A percentile compares a stretch with the other conserved stretches of the same genome.
These are phyloP conservation scores for Stropharia rugosoannulata DNA, from an alignment of 768 basidiomycete genomes.

Conservation along the genomic window DNA sequence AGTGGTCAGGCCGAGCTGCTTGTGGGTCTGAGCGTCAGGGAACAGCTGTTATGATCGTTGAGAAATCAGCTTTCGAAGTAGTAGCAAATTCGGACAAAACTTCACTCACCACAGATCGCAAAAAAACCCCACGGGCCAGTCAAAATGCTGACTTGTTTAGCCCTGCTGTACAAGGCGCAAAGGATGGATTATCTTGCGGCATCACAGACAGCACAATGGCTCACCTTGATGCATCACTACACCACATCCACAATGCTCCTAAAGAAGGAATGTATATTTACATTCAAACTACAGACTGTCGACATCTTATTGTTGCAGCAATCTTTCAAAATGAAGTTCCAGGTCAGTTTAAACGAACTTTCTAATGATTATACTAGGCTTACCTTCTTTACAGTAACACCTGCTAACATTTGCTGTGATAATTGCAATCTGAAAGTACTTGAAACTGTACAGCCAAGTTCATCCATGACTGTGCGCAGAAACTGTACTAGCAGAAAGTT, in stretches of 20 bases:
- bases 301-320: not conserved
- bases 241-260: not conserved
- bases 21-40: constrained; percentile 13
- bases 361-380: not conserved
- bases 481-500: too few species aligned
- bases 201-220: not conserved
- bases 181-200: not conserved
- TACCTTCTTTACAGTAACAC: not conserved
- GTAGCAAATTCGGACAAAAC: too few species aligned
- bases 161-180: not conserved
- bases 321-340: not conserved
- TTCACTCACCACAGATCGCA: too few species aligned
- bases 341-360: not conserved
- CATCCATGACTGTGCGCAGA: not conserved
- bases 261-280: constrained; percentile 8
- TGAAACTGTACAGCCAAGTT: not conserved
- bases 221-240: not conserved
- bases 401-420: constrained; percentile 11
- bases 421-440: constrained; percentile 7
- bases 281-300: constrained; percentile 6
- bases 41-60: constrained; percentile 23
- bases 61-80: constrained; percentile 11
- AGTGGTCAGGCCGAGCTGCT: constrained; percentile 30
- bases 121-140: too few species aligned
- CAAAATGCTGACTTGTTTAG: not conserved